phyloP scores from a whole-genome alignment of 2,329 filamentous ascomycete genomes.

The Exutisphaerella laricina region DNA sequence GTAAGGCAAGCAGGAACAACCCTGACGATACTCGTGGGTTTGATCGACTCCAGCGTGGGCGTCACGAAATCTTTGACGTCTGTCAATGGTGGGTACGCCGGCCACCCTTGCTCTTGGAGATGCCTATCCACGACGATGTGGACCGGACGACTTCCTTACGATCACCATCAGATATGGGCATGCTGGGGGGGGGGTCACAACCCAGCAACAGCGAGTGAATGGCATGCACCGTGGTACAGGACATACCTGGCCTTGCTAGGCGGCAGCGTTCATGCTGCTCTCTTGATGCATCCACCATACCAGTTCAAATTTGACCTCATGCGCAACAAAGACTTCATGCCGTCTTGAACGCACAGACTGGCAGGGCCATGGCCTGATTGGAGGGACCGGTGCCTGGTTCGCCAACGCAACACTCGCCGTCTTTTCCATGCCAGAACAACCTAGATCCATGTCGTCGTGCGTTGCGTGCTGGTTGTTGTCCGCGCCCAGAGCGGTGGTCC shows the following conservation, averaged over 20 bases:
- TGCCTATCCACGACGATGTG: slow-evolving; percentile 7
- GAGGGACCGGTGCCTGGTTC: not conserved
- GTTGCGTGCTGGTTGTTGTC: not conserved
- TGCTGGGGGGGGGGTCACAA: too few relatives aligned
- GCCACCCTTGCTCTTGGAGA: slow-evolving; percentile 1
- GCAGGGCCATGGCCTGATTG: slow-evolving; percentile 3
- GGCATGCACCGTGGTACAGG: too few relatives aligned
- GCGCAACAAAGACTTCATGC: not conserved
- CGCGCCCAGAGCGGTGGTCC: slow-evolving; percentile 6
- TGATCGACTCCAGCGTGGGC: slow-evolving; percentile 6
- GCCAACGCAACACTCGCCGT: slow-evolving; percentile 4
- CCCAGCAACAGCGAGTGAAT: too few relatives aligned
- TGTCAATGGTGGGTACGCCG: slow-evolving; percentile 7
- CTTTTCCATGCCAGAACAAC: not conserved
- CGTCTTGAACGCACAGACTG: not conserved
- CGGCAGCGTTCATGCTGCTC: slow-evolving; percentile 9
- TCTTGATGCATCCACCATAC: slow-evolving; percentile 1
- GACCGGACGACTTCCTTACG: not conserved
- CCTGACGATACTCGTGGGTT: not conserved
- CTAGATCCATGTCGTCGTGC: slow-evolving; percentile 4
- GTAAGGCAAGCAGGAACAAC: slow-evolving; percentile 1
- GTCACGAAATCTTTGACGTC: slow-evolving; percentile 8
- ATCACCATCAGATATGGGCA: not conserved
- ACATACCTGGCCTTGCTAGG: not conserved
- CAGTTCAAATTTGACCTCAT: not conserved